Evolutionary conservation across 2,329 filamentous ascomycete genomes (phyloP).

Genomic region (Pseudonectria foliicola): DNA sequence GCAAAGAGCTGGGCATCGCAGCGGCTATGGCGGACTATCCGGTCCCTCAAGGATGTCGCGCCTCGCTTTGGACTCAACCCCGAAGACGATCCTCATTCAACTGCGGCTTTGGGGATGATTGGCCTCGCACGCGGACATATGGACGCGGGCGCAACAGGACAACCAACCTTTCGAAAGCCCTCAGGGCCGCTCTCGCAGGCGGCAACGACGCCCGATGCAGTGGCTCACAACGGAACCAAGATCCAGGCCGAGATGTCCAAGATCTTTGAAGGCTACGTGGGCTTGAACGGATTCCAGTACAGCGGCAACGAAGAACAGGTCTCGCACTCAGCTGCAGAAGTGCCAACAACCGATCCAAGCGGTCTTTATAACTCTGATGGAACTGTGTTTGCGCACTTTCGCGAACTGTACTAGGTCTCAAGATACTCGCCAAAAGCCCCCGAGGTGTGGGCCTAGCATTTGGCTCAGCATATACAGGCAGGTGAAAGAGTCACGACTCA

Average conservation of each 20-base stretch:
- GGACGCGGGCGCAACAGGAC: conserved; percentile 14
- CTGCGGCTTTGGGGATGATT: conserved; percentile 48
- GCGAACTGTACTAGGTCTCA: conserved; percentile 28
- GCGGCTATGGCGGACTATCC: conserved; percentile 66
- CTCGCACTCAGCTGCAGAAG: conserved; percentile 14
- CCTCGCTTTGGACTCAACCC: conserved; percentile 56
- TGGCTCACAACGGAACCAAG: conserved; percentile 38
- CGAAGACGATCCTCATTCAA: conserved; percentile 43
- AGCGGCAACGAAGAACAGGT: conserved; percentile 21
- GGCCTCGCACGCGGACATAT: conserved; percentile 40
- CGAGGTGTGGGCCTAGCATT: too few relatives aligned
- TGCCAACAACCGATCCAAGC: conserved; percentile 16
- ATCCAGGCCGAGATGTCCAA: conserved; percentile 49
- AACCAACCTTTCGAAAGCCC: conserved; percentile 22
- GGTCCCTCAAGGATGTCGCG: conserved; percentile 63
- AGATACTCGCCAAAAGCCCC: too few relatives aligned
- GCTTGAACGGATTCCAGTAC: conserved; percentile 27
- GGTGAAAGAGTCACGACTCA: too few relatives aligned
- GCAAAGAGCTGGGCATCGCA: conserved; percentile 65
- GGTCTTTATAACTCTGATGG: conserved; percentile 21
- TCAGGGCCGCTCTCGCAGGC: conserved; percentile 17
- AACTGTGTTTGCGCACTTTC: conserved; percentile 31
- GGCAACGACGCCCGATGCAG: conserved; percentile 13
- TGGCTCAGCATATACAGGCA: too few relatives aligned
- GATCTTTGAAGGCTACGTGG: conserved; percentile 34